These are phyloP conservation scores for Fusarium sp. DNA, from an alignment of 2,329 filamentous ascomycete species.

Conservation along the genomic window DNA sequence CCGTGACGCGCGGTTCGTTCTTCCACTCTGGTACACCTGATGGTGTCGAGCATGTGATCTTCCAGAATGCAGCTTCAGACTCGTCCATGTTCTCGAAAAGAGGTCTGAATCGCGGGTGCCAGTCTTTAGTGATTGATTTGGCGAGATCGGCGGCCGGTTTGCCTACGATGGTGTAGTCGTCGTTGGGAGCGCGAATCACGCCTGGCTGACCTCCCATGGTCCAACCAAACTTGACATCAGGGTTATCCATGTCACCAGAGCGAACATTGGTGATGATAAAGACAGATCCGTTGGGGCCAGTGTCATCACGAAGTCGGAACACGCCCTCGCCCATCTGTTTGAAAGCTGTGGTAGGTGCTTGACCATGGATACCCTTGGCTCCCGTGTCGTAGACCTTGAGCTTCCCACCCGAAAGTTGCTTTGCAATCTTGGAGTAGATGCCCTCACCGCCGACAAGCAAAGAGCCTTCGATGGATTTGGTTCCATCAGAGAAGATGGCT, in stretches of 20 bases:
- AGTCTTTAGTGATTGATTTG: conserved; percentile 66
- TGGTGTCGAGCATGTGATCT: conserved; percentile 75
- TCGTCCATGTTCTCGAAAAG: conserved; percentile 72
- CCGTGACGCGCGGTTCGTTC: conserved; percentile 70
- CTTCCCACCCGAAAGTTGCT: conserved; percentile 70
- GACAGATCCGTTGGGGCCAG: conserved; percentile 62
- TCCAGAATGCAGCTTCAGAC: conserved; percentile 74
- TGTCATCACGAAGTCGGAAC: conserved; percentile 67
- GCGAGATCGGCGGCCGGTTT: conserved; percentile 70
- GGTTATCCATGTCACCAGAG: conserved; percentile 71
- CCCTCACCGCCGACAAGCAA: conserved; percentile 75
- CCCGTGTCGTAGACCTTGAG: conserved; percentile 76
- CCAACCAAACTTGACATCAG: conserved; percentile 72
- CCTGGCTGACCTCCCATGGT: conserved; percentile 73
- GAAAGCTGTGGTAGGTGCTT: conserved; percentile 74
- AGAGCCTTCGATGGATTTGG: conserved; percentile 70
- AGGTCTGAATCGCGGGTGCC: conserved; percentile 69
- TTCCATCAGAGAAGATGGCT: conserved; percentile 73
- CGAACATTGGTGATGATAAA: conserved; percentile 76
- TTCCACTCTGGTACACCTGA: conserved; percentile 72
- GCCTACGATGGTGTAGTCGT: conserved; percentile 72
- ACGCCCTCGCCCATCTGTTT: conserved; percentile 75
- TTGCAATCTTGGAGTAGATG: conserved; percentile 72
- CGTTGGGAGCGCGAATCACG: conserved; percentile 70
- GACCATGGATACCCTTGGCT: conserved; percentile 75